Percentiles rank a stretch among this genome's conserved stretches.
Evolutionary conservation across 345 rosid species (phyloP).

Genomic region (Hibiscus syriacus): DNA sequence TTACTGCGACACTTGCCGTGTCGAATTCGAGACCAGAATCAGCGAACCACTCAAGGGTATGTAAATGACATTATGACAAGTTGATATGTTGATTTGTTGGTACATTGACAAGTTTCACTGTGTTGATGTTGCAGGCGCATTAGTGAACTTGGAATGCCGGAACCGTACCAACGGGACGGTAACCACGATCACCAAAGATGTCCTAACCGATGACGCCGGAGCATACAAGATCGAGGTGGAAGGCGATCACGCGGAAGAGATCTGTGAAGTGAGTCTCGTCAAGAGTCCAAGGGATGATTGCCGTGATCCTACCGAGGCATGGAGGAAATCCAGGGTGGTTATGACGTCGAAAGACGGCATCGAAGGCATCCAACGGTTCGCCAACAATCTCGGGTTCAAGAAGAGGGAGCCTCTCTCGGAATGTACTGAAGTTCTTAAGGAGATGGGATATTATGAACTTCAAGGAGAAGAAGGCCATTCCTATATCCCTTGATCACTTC

Average conservation of each 20-base stretch:
- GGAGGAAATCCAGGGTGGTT: slow-evolving; percentile 10
- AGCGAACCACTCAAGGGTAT: too few species aligned
- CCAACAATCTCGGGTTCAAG: slow-evolving; percentile 29
- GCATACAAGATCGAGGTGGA: slow-evolving; percentile 12
- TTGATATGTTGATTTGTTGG: too few species aligned
- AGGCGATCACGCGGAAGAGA: slow-evolving; percentile 31
- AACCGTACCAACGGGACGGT: not conserved
- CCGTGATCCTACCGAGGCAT: slow-evolving; percentile 6
- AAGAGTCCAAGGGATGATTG: slow-evolving; percentile 18
- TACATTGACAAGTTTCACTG: too few species aligned
- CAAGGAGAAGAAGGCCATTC: not conserved
- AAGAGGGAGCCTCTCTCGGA: slow-evolving; percentile 10
- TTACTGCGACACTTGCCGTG: too few species aligned
- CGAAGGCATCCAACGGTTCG: not conserved
- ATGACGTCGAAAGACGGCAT: slow-evolving; percentile 19
- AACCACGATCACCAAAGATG: slow-evolving; percentile 11
- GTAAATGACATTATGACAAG: too few species aligned
- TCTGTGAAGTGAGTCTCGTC: slow-evolving; percentile 21
- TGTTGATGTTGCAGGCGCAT: slow-evolving; percentile 19
- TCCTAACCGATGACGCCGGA: slow-evolving; percentile 15
- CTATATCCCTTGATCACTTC: not conserved
- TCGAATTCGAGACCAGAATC: too few species aligned
- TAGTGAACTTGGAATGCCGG: slow-evolving; percentile 24
- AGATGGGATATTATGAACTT: slow-evolving; percentile 10
- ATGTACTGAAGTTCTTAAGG: slow-evolving; percentile 17